phyloP scores from a whole-genome alignment of 129 eudicot species.

The Flaveria bidentis region DNA sequence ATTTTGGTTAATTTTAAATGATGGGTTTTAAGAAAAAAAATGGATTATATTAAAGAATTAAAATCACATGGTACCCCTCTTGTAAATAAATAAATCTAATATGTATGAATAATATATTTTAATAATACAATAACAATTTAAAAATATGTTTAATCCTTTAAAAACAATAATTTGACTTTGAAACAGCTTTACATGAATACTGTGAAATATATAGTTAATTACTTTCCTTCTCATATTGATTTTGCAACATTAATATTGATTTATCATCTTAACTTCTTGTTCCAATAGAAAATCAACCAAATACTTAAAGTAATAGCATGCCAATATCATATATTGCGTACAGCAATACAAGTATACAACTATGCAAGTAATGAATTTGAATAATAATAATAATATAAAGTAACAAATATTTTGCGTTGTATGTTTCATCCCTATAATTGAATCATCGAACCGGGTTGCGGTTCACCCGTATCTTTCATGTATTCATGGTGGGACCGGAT shows the following conservation, averaged over 20 bases:
- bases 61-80: neutral
- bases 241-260: neutral
- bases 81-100: neutral
- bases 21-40: neutral
- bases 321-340: neutral
- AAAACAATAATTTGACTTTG: neutral
- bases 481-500: conserved; percentile 40
- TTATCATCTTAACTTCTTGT: neutral
- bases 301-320: neutral
- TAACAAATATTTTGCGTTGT: conserved; percentile 26
- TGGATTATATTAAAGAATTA: neutral
- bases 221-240: neutral
- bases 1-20: neutral
- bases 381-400: neutral
- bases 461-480: conserved; percentile 55
- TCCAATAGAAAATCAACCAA: neutral
- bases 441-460: conserved; percentile 39
- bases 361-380: too few relatives aligned
- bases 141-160: neutral
- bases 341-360: too few relatives aligned
- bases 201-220: neutral
- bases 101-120: neutral
- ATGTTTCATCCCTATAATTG: conserved; percentile 18
- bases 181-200: neutral
- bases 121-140: neutral